Conservation (phyloP, 176 grass and related monocot species). For the Avena atlantica region DNA sequence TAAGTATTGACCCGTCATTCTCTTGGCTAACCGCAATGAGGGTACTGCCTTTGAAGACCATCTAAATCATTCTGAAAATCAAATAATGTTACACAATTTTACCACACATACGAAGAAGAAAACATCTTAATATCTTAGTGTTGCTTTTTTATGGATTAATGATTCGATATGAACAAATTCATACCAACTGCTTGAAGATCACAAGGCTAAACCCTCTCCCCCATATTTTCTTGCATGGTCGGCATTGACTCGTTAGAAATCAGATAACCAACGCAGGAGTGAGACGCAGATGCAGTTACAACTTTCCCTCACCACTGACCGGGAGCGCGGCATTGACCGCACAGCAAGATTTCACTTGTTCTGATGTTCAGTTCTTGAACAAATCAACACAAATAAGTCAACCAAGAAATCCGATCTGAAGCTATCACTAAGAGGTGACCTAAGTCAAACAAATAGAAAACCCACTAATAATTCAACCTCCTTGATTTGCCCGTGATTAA, state of each 20-base stretch:
- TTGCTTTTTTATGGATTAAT: background rate
- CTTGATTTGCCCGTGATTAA: too few relatives aligned
- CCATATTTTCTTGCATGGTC: slow-evolving; percentile 38
- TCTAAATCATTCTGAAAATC: slow-evolving; percentile 57
- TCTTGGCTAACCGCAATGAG: slow-evolving; percentile 71
- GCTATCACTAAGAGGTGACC: too few relatives aligned
- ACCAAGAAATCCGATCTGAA: too few relatives aligned
- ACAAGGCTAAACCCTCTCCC: slow-evolving; percentile 75
- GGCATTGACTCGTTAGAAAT: background rate
- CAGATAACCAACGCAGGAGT: too few relatives aligned
- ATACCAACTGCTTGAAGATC: slow-evolving; percentile 95
- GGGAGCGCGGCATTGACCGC: too few relatives aligned
- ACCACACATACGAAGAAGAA: background rate
- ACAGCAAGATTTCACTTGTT: too few relatives aligned
- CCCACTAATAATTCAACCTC: too few relatives aligned
- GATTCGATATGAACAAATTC: slow-evolving; percentile 18
- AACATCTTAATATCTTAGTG: background rate
- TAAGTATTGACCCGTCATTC: slow-evolving; percentile 77
- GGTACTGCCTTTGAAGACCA: slow-evolving; percentile 78
- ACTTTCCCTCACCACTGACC: too few relatives aligned
- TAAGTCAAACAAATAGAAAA: too few relatives aligned
- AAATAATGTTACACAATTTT: slow-evolving; percentile 19
- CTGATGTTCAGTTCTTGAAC: too few relatives aligned
- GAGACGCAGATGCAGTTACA: too few relatives aligned
- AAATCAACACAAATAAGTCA: too few relatives aligned